Evolutionary conservation across 176 grass and related monocot genomes (phyloP).

Genomic region (Carex scoparia): DNA sequence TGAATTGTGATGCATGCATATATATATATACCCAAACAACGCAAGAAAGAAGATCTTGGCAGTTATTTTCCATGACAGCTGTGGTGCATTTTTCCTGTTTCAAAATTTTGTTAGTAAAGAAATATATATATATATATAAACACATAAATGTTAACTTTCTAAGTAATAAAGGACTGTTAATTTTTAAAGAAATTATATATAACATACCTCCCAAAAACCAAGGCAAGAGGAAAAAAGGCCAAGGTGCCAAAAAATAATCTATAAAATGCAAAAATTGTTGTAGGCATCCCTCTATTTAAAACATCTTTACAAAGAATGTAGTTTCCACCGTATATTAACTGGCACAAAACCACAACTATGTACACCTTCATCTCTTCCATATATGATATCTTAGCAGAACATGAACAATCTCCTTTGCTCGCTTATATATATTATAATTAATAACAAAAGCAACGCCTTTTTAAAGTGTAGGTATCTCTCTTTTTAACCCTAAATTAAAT

Average conservation of each 20-base stretch:
- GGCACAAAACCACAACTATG: neutral
- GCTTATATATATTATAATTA: neutral
- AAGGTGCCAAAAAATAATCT: conserved; percentile 2
- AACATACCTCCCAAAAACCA: neutral
- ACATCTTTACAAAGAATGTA: neutral
- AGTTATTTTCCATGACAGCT: neutral
- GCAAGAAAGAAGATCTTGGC: conserved; percentile 23
- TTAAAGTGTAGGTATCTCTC: neutral
- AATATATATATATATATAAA: neutral
- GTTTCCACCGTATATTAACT: conserved; percentile 2
- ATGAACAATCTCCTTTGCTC: neutral
- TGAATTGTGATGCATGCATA: neutral
- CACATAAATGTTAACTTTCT: neutral
- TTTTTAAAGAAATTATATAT: neutral
- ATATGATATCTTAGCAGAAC: neutral
- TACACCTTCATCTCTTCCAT: neutral
- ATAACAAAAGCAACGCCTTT: neutral
- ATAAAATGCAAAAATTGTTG: conserved; percentile 1
- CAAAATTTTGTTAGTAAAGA: neutral
- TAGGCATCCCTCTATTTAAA: conserved; percentile 14
- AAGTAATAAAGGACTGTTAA: neutral
- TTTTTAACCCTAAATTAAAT: neutral
- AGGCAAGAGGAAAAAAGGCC: neutral
- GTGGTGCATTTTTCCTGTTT: conserved; percentile 11
- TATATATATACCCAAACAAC: neutral